Evolutionary conservation across 2,329 filamentous ascomycete genomes (phyloP).

Genomic region (Neofusicoccum umdonicola): DNA sequence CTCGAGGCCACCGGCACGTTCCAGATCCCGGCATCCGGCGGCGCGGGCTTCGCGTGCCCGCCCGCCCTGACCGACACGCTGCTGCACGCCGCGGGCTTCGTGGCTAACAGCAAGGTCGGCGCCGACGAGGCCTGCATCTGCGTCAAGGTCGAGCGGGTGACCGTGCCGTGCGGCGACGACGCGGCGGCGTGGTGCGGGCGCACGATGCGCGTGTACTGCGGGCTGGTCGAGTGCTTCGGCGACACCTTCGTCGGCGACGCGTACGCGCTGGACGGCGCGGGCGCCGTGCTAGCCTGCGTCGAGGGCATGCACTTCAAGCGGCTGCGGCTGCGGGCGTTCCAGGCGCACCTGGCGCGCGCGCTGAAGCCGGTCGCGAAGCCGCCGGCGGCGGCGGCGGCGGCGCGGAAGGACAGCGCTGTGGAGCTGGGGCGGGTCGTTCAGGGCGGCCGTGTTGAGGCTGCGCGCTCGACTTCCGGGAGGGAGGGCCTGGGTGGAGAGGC

Average conservation of each 20-base stretch:
- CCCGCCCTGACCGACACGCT: conserved; percentile 32
- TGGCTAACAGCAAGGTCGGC: conserved; percentile 29
- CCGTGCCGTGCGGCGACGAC: neutral
- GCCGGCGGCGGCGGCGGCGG: no score
- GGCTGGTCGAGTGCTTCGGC: conserved; percentile 21
- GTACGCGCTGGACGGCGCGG: conserved; percentile 24
- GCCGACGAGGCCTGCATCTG: conserved; percentile 31
- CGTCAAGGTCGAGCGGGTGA: conserved; percentile 22
- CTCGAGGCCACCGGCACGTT: conserved; percentile 12
- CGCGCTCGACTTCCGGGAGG: no score
- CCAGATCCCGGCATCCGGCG: neutral
- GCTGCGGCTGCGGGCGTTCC: conserved; percentile 25
- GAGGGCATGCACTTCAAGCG: conserved; percentile 33
- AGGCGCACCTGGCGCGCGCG: conserved; percentile 11
- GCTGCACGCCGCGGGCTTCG: conserved; percentile 33
- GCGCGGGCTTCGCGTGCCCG: conserved; percentile 23
- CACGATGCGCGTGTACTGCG: conserved; percentile 27
- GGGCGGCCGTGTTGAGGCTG: no score
- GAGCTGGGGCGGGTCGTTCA: no score
- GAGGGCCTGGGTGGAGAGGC: no score
- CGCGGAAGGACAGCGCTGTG: no score
- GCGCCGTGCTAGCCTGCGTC: conserved; percentile 23
- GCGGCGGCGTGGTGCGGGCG: conserved; percentile 23
- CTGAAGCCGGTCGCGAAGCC: neutral
- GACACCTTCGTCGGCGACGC: conserved; percentile 28